A percentile compares a stretch with the other conserved stretches of the same genome.
phyloP scores from a whole-genome alignment of 2,329 filamentous ascomycete species.

The Macrophomina pseudophaseolina region DNA sequence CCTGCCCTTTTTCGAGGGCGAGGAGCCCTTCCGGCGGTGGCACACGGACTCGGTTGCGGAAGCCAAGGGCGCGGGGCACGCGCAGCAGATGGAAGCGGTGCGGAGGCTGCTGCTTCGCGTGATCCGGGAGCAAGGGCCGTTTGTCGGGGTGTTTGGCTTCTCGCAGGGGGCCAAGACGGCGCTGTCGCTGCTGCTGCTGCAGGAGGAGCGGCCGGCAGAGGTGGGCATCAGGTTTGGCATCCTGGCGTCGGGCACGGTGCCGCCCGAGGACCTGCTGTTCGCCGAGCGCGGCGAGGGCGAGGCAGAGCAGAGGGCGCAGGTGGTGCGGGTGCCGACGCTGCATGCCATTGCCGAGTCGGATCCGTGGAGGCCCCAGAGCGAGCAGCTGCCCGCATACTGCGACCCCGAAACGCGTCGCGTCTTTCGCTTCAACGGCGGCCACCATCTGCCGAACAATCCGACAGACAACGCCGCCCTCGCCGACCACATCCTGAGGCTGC shows the following conservation, averaged over 20 bases:
- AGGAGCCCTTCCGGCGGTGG: conserved; percentile 69
- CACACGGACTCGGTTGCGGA: conserved; percentile 61
- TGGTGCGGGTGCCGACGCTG: conserved; percentile 37
- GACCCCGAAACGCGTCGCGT: conserved; percentile 34
- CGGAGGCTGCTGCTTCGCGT: conserved; percentile 37
- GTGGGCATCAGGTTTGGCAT: conserved; percentile 26
- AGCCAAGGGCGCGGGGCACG: conserved; percentile 51
- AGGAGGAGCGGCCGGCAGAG: conserved; percentile 27
- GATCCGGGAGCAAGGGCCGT: conserved; percentile 43
- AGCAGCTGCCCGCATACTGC: conserved; percentile 36
- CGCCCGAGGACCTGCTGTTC: conserved; percentile 34
- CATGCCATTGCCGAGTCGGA: conserved; percentile 42
- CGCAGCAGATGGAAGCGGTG: conserved; percentile 48
- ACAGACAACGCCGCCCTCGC: conserved; percentile 40
- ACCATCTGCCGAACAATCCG: conserved; percentile 41
- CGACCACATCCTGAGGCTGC: conserved; percentile 35
- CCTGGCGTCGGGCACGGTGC: conserved; percentile 22
- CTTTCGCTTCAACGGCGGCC: conserved; percentile 40
- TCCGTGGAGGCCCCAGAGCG: conserved; percentile 42
- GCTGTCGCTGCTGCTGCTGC: conserved; percentile 49
- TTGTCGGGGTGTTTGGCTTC: conserved; percentile 58
- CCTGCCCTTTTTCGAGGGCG: conserved; percentile 66
- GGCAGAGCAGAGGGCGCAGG: conserved; percentile 28
- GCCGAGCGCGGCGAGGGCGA: conserved; percentile 32
- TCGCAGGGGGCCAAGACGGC: conserved; percentile 57